These are phyloP conservation scores for Blumeria hordei DNA, from an alignment of 2,329 filamentous ascomycete species.

Conservation along the genomic window DNA sequence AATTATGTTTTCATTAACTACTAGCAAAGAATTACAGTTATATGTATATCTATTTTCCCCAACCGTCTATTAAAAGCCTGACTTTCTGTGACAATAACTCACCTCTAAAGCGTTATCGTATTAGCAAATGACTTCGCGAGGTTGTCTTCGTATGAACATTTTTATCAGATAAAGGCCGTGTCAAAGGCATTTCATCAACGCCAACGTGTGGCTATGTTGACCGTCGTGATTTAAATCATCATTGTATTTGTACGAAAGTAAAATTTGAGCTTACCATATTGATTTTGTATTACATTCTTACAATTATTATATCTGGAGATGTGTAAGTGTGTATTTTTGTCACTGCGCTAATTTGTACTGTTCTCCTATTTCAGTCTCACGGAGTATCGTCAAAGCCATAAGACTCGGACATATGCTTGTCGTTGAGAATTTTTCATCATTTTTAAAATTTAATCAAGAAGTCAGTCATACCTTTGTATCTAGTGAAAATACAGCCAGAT, in stretches of 20 bases:
- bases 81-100: too few species aligned
- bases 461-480: too few species aligned
- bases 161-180: slow-evolving; percentile 25
- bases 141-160: neutral
- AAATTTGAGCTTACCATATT: slow-evolving; percentile 5
- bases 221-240: slow-evolving; percentile 64
- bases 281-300: neutral
- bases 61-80: too few species aligned
- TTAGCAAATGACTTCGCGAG: too few species aligned
- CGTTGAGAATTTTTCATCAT: slow-evolving; percentile 76
- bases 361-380: too few species aligned
- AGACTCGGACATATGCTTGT: slow-evolving; percentile 98
- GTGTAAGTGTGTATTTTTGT: too few species aligned
- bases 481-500: too few species aligned
- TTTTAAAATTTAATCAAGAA: neutral
- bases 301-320: neutral
- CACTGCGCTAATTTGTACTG: too few species aligned
- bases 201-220: slow-evolving; percentile 51
- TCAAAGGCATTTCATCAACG: slow-evolving; percentile 67
- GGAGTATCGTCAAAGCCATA: slow-evolving; percentile 25
- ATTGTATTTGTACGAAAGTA: slow-evolving; percentile 19
- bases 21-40: too few species aligned
- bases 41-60: too few species aligned
- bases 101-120: too few species aligned
- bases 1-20: too few species aligned